Conservation (phyloP, 208 protist genomes). For the Chromosphaera perkinsii region DNA sequence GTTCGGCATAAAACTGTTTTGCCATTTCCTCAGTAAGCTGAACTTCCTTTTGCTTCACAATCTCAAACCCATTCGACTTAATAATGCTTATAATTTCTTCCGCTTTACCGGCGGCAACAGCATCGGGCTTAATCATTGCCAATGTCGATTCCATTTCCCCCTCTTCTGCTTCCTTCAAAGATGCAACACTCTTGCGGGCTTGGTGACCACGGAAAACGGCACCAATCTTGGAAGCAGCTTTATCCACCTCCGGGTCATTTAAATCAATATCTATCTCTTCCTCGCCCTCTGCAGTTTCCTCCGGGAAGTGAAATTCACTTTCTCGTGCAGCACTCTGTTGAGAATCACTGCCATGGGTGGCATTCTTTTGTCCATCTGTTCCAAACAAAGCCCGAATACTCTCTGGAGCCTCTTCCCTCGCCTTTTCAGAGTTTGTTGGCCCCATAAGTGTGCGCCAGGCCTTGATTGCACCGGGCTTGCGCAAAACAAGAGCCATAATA, state of each 20-base stretch:
- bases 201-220: too few species aligned
- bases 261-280: slow-evolving; percentile 34
- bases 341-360: neutral
- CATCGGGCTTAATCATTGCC: too few species aligned
- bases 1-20: too few species aligned
- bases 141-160: too few species aligned
- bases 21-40: too few species aligned
- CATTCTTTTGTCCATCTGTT: neutral
- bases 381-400: neutral
- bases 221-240: slow-evolving; percentile 2
- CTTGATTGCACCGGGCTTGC: neutral
- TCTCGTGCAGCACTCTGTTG: neutral
- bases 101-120: too few species aligned
- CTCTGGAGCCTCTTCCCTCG: neutral
- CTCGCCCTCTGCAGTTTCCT: too few species aligned
- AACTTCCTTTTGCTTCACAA: too few species aligned
- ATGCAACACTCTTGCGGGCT: too few species aligned
- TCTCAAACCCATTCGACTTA: too few species aligned
- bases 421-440: neutral
- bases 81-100: too few species aligned
- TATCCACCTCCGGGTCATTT: slow-evolving; percentile 52
- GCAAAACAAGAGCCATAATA: slow-evolving; percentile 79
- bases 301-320: neutral
- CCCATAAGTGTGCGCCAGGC: neutral
- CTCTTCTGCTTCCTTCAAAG: too few species aligned